Evolutionary conservation across 306 rosid genomes (phyloP).

Genomic region (Aeschynomene evenia): DNA sequence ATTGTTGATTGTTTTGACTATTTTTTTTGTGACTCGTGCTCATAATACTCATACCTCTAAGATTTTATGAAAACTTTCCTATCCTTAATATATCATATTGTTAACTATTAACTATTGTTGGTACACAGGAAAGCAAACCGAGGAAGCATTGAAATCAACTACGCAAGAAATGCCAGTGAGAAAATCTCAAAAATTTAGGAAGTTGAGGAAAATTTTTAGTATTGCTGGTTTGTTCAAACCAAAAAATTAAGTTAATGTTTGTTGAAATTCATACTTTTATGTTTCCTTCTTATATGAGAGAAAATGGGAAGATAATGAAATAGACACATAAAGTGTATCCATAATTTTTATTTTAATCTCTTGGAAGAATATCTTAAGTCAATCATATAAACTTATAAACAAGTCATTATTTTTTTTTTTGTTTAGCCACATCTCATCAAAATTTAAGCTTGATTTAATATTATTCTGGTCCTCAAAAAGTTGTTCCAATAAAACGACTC

Average conservation of each 20-base stretch:
- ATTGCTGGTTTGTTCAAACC: constrained; percentile 29
- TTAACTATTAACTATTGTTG: neutral
- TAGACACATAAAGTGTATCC: too few relatives aligned
- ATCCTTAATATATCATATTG: neutral
- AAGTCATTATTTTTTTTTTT: too few relatives aligned
- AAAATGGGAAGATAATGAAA: neutral
- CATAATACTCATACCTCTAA: too few relatives aligned
- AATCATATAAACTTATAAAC: too few relatives aligned
- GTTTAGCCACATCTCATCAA: too few relatives aligned
- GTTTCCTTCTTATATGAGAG: neutral
- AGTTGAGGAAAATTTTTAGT: constrained; percentile 22
- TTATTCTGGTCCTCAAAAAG: too few relatives aligned
- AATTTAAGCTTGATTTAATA: too few relatives aligned
- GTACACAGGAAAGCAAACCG: neutral
- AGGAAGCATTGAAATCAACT: neutral
- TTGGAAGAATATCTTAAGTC: too few relatives aligned
- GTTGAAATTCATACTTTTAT: neutral
- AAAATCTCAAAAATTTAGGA: neutral
- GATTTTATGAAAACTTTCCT: neutral
- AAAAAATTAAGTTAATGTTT: constrained; percentile 22
- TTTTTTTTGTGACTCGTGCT: too few relatives aligned
- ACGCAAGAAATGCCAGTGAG: neutral
- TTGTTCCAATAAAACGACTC: too few relatives aligned
- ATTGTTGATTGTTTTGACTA: too few relatives aligned
- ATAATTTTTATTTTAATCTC: too few relatives aligned